Evolutionary conservation across 805 yeast genomes (phyloP).

Genomic region (Ogataea zsoltii): DNA sequence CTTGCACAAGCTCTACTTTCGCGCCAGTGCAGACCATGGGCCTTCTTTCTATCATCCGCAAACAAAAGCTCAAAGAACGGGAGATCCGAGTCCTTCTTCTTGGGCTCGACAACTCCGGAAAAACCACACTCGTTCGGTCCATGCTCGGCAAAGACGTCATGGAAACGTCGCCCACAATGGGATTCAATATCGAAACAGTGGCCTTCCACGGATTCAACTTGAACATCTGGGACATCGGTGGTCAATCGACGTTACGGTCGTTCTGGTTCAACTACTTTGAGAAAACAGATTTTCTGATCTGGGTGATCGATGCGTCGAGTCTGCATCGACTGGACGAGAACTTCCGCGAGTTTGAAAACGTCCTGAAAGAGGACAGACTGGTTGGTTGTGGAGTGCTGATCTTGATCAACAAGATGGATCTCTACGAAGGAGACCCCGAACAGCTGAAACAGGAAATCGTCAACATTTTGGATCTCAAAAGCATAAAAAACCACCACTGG

Average conservation of each 20-base stretch:
- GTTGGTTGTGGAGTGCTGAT: conserved; percentile 68
- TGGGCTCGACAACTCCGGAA: conserved; percentile 91
- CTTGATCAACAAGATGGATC: conserved; percentile 74
- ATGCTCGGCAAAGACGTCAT: conserved; percentile 51
- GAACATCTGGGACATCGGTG: conserved; percentile 84
- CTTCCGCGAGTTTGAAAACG: conserved; percentile 59
- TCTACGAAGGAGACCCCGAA: conserved; percentile 35
- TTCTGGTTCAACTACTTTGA: conserved; percentile 96
- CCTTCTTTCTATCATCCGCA: conserved; percentile 71
- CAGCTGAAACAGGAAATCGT: conserved; percentile 19
- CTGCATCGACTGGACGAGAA: conserved; percentile 66
- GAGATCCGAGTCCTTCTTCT: conserved; percentile 74
- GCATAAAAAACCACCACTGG: conserved; percentile 41
- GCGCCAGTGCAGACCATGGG: conserved; percentile 57
- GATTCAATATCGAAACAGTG: conserved; percentile 76
- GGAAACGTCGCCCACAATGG: conserved; percentile 84
- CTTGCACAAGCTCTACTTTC: no score
- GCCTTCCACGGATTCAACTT: conserved; percentile 43
- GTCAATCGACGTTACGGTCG: conserved; percentile 77
- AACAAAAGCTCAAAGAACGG: conserved; percentile 77
- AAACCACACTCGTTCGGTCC: conserved; percentile 74
- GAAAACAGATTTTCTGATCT: conserved; percentile 70
- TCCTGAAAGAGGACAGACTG: conserved; percentile 67
- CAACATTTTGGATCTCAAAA: conserved; percentile 32
- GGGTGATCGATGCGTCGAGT: conserved; percentile 80